These are phyloP conservation scores for Emericellopsis atlantica DNA, from an alignment of 2,329 filamentous ascomycete species.

Conservation along the genomic window DNA sequence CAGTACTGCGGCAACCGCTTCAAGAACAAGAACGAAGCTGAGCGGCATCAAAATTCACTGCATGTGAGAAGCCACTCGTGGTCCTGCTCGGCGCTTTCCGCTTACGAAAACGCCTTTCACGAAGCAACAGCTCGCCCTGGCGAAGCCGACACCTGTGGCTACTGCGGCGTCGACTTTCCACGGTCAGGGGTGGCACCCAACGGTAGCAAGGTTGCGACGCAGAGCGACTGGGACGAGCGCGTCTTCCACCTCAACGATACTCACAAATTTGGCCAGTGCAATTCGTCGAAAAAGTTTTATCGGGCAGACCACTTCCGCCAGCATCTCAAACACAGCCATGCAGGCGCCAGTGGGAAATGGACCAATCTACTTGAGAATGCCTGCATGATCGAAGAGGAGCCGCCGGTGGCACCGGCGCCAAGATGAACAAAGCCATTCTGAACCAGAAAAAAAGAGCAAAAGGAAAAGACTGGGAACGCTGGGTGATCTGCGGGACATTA, in stretches of 20 bases:
- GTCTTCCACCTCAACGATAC: conserved; percentile 78
- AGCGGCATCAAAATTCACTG: conserved; percentile 89
- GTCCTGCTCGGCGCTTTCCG: conserved; percentile 81
- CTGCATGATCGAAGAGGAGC: conserved; percentile 84
- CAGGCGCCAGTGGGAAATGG: conserved; percentile 94
- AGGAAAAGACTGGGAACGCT: too few species aligned
- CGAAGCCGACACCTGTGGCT: conserved; percentile 74
- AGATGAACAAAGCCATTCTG: neutral
- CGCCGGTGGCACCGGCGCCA: conserved; percentile 11
- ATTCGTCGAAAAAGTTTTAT: conserved; percentile 96
- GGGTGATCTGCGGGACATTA: too few species aligned
- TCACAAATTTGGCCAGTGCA: conserved; percentile 97
- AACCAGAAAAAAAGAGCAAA: neutral
- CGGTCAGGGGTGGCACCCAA: conserved; percentile 29
- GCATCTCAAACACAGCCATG: conserved; percentile 95
- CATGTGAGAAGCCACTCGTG: conserved; percentile 89
- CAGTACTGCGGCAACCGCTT: conserved; percentile 88
- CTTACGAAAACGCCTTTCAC: conserved; percentile 76
- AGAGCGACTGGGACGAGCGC: conserved; percentile 78
- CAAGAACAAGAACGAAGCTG: conserved; percentile 98
- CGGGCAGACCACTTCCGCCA: conserved; percentile 96
- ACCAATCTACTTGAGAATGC: conserved; percentile 96
- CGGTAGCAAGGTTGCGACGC: conserved; percentile 42
- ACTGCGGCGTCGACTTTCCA: conserved; percentile 83
- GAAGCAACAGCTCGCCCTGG: conserved; percentile 56